phyloP scores from a whole-genome alignment of 2,329 filamentous ascomycete species.

The Coleophoma eucalyptorum region DNA sequence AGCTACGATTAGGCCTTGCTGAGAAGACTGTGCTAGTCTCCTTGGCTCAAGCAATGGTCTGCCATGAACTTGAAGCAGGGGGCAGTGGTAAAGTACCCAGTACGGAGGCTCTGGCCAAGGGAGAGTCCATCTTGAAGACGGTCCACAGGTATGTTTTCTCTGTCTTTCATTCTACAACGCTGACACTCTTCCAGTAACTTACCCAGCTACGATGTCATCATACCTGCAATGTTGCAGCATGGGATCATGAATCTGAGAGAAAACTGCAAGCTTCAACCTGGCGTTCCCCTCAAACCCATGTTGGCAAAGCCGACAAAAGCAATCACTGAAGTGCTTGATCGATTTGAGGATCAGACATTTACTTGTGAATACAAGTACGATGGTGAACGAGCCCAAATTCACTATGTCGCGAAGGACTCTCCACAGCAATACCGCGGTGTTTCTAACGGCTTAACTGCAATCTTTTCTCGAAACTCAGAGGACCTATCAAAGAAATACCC shows the following conservation, averaged over 20 bases:
- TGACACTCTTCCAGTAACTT: conserved; percentile 65
- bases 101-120: conserved; percentile 74
- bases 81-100: conserved; percentile 62
- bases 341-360: conserved; percentile 92
- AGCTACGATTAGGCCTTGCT: conserved; percentile 84
- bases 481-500: conserved; percentile 97
- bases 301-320: conserved; percentile 97
- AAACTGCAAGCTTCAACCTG: conserved; percentile 86
- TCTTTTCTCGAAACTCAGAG: conserved; percentile 97
- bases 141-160: conserved; percentile 68
- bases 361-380: conserved; percentile 99
- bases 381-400: conserved; percentile 96
- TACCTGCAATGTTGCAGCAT: conserved; percentile 82
- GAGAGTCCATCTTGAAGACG: conserved; percentile 81
- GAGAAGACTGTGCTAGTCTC: conserved; percentile 90
- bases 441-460: conserved; percentile 69
- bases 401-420: conserved; percentile 85
- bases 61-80: conserved; percentile 72
- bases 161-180: conserved; percentile 4
- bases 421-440: conserved; percentile 64
- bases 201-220: conserved; percentile 91
- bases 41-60: conserved; percentile 82
- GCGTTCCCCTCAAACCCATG: conserved; percentile 96
- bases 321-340: conserved; percentile 94
- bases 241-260: conserved; percentile 81